Evolutionary conservation across 192 early-diverging fungal species (phyloP).

Genomic region (Pilobolus umbonatus): DNA sequence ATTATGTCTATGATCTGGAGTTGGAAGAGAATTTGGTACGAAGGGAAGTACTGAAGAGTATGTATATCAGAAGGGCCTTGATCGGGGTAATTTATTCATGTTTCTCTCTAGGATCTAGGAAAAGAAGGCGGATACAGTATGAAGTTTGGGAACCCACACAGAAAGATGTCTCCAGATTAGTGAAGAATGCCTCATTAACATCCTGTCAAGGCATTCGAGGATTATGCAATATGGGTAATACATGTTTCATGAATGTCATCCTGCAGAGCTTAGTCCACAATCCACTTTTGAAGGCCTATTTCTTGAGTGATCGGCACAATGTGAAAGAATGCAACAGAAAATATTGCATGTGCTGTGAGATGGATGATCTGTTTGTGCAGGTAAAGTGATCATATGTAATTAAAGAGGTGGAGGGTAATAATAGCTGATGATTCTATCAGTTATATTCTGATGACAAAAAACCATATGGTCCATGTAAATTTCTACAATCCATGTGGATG

Average conservation of each 20-base stretch:
- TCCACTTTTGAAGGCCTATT: conserved; percentile 82
- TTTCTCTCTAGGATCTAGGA: conserved; percentile 44
- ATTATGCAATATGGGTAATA: conserved; percentile 86
- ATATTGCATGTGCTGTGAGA: conserved; percentile 90
- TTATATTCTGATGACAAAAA: conserved; percentile 60
- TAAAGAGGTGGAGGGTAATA: not conserved
- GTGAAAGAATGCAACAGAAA: conserved; percentile 53
- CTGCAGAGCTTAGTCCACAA: conserved; percentile 92
- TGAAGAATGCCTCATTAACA: conserved; percentile 35
- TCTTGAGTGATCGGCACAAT: conserved; percentile 89
- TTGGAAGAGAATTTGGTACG: conserved; percentile 45
- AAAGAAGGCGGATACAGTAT: conserved; percentile 35
- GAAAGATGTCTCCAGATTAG: conserved; percentile 51
- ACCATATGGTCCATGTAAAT: conserved; percentile 79
- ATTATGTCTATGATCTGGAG: conserved; percentile 81
- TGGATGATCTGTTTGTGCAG: conserved; percentile 77
- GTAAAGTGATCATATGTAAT: conserved; percentile 34
- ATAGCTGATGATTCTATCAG: conserved; percentile 22
- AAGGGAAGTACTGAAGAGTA: conserved; percentile 13
- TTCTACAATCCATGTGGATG: conserved; percentile 89
- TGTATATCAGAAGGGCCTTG: not conserved
- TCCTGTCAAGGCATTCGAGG: conserved; percentile 70
- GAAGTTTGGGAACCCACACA: conserved; percentile 54
- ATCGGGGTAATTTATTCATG: not conserved
- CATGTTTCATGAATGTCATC: conserved; percentile 95